These are phyloP conservation scores for Neurospora intermedia DNA, from an alignment of 495 filamentous ascomycete species.

Conservation along the genomic window DNA sequence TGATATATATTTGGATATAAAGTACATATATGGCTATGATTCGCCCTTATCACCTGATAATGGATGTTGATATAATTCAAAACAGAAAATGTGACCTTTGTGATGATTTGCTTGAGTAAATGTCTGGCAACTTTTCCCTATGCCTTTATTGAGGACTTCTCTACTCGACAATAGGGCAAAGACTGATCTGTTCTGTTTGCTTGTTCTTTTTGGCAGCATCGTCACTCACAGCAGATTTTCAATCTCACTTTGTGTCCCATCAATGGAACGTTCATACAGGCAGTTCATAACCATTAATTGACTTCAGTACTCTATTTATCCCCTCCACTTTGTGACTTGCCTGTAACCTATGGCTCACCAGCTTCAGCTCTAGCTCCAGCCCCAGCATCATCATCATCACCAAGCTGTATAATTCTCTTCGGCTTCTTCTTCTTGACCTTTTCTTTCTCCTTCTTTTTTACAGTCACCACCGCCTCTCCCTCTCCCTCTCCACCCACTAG, in stretches of 20 bases:
- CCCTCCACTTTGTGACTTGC: background rate
- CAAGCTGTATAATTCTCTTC: slow-evolving; percentile 20
- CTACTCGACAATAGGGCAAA: too few species aligned
- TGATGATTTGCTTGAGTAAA: too few species aligned
- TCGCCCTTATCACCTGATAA: background rate
- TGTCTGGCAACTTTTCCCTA: background rate
- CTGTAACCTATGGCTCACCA: background rate
- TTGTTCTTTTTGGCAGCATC: too few species aligned
- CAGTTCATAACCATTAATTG: background rate
- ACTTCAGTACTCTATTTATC: background rate
- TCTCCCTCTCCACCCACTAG: background rate
- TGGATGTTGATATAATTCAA: background rate
- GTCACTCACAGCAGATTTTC: background rate
- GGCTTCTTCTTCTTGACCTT: slow-evolving; percentile 44
- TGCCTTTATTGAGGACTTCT: too few species aligned
- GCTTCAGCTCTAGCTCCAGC: background rate
- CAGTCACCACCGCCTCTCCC: slow-evolving; percentile 14
- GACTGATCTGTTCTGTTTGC: too few species aligned
- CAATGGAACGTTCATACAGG: background rate
- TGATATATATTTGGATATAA: background rate
- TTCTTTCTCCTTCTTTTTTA: slow-evolving; percentile 30
- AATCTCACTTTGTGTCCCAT: background rate
- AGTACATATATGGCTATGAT: background rate
- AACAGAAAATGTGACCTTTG: background rate
- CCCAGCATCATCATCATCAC: slow-evolving; percentile 3